These are phyloP conservation scores for Penicillium sp. DNA, from an alignment of 2,329 filamentous ascomycete genomes.

Conservation along the genomic window DNA sequence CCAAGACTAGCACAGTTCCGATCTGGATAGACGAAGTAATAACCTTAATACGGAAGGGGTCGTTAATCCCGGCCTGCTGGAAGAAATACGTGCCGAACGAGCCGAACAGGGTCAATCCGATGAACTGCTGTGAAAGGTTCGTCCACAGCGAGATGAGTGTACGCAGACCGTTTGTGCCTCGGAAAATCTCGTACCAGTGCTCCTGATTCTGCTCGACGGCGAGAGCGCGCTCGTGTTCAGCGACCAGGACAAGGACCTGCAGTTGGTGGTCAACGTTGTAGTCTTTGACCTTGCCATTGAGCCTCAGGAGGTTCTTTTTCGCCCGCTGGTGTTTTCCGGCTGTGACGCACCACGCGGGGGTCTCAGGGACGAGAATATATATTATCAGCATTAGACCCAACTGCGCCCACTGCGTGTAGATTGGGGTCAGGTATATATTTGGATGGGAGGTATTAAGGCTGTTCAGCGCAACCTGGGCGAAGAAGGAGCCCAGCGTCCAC, in stretches of 20 bases:
- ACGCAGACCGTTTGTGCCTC: slow-evolving; percentile 13
- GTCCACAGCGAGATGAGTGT: slow-evolving; percentile 22
- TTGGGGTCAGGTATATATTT: slow-evolving; percentile 1
- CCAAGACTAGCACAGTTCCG: slow-evolving; percentile 3
- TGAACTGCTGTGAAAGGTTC: slow-evolving; percentile 25
- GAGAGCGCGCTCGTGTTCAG: slow-evolving; percentile 14
- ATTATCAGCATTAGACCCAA: slow-evolving; percentile 15
- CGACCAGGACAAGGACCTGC: slow-evolving; percentile 1
- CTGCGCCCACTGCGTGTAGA: slow-evolving; percentile 18
- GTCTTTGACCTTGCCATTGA: slow-evolving; percentile 5
- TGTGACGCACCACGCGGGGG: slow-evolving; percentile 12
- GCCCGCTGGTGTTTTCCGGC: slow-evolving; percentile 11
- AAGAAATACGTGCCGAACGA: slow-evolving; percentile 29
- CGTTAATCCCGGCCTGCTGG: slow-evolving; percentile 22
- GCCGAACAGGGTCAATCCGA: slow-evolving; percentile 23
- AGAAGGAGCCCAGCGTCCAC: slow-evolving; percentile 19
- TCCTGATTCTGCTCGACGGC: slow-evolving; percentile 15
- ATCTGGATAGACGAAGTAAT: slow-evolving; percentile 19
- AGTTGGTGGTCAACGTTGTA: slow-evolving; percentile 17
- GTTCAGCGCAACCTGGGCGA: slow-evolving; percentile 16
- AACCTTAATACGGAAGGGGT: slow-evolving; percentile 18
- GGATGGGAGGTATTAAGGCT: slow-evolving; percentile 8
- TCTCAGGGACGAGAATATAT: slow-evolving; percentile 11
- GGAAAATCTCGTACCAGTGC: slow-evolving; percentile 21
- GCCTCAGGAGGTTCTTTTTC: slow-evolving; percentile 3